Percentiles rank a stretch among this genome's conserved stretches.
Evolutionary conservation across 305 asterid genomes (phyloP).

Genomic region (Fraxinus dipetala): DNA sequence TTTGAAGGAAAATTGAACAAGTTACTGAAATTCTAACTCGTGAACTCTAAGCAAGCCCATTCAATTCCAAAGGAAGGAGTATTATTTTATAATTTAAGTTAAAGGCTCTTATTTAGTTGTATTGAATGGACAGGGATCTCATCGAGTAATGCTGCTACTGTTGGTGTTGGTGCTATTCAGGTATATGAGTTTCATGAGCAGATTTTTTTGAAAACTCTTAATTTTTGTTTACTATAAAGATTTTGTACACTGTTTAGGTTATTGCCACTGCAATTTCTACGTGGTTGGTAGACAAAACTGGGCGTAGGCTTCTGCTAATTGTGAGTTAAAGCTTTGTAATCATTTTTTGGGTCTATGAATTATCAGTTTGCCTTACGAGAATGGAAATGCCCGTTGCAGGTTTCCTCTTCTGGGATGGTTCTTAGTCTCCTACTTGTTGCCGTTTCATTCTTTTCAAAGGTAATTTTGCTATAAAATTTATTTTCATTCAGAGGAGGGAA

Average conservation of each 20-base stretch:
- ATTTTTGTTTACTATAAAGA: not conserved
- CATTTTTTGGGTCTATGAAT: not conserved
- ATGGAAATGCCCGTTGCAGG: conserved; percentile 35
- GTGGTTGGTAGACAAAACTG: conserved; percentile 87
- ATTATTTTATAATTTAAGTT: conserved; percentile 14
- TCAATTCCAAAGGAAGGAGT: not conserved
- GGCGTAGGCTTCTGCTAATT: conserved; percentile 71
- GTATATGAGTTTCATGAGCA: conserved; percentile 27
- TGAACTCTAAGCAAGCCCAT: not conserved
- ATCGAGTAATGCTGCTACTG: conserved; percentile 74
- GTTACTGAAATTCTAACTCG: not conserved
- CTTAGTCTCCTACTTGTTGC: conserved; percentile 72
- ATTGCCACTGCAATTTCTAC: conserved; percentile 79
- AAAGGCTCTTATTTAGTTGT: conserved; percentile 18
- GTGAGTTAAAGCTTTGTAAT: conserved; percentile 42
- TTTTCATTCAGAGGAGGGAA: not conserved
- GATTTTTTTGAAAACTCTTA: not conserved
- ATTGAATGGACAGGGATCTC: conserved; percentile 59
- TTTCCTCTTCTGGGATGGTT: conserved; percentile 79
- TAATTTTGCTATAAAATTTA: conserved; percentile 17
- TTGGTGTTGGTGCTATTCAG: conserved; percentile 83
- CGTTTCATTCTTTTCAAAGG: conserved; percentile 71
- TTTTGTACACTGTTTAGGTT: conserved; percentile 45
- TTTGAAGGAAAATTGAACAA: not conserved
- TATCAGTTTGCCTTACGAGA: conserved; percentile 16